These are phyloP conservation scores for Rosa lucieae DNA, from an alignment of 306 rosid species.

Conservation along the genomic window DNA sequence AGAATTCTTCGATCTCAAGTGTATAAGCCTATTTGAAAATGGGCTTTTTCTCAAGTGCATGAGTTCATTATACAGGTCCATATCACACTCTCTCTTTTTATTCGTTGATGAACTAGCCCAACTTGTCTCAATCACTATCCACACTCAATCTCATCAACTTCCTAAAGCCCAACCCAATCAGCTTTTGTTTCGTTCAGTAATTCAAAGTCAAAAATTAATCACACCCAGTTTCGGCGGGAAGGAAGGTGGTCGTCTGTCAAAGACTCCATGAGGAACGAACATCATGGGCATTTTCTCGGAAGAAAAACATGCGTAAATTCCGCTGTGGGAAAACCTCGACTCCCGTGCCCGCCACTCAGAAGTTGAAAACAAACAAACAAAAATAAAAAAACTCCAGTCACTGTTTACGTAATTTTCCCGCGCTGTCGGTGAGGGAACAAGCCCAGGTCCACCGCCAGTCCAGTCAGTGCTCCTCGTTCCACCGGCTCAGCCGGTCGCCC, in stretches of 20 bases:
- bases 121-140: no score
- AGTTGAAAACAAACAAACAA: not conserved
- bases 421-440: slow-evolving; percentile 31
- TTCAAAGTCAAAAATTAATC: not conserved
- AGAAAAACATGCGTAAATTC: slow-evolving; percentile 3
- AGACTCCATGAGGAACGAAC: no score
- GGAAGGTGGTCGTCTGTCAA: not conserved
- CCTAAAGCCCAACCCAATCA: not conserved
- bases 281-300: not conserved
- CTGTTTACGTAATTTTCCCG: not conserved
- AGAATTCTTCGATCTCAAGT: no score
- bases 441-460: slow-evolving; percentile 24
- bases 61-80: no score
- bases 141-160: no score
- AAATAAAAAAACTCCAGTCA: not conserved
- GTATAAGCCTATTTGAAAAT: no score
- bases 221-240: not conserved
- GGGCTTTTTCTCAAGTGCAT: no score
- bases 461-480: slow-evolving; percentile 24
- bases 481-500: slow-evolving; percentile 18
- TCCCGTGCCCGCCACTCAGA: not conserved
- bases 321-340: not conserved
- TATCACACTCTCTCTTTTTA: no score
- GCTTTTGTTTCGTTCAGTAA: not conserved
- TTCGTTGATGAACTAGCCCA: no score